A percentile compares a stretch with the other conserved stretches of the same genome.
phyloP scores from a whole-genome alignment of 495 filamentous ascomycete species.

The Jackrogersella multiformis region DNA sequence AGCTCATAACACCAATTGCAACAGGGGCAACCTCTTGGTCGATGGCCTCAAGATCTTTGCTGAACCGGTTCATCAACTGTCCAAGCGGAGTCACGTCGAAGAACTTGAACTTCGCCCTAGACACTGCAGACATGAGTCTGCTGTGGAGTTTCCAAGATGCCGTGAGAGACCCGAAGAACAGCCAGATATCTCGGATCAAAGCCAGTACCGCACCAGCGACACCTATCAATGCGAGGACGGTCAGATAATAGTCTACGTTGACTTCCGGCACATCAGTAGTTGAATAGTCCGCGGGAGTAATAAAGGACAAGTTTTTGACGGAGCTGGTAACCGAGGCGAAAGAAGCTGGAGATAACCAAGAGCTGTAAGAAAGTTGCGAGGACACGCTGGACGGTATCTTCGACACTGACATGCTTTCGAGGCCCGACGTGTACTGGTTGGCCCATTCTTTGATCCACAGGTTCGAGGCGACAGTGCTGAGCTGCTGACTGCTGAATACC shows the following conservation, averaged over 20 bases:
- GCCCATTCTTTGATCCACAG: conserved; percentile 95
- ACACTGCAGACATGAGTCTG: conserved; percentile 78
- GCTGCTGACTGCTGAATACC: conserved; percentile 82
- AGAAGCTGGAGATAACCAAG: conserved; percentile 43
- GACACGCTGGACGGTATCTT: conserved; percentile 47
- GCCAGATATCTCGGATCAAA: conserved; percentile 78
- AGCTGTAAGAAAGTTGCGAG: conserved; percentile 44
- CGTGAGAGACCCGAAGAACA: conserved; percentile 91
- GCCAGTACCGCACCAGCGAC: conserved; percentile 77
- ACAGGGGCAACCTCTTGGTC: conserved; percentile 96
- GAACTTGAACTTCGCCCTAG: conserved; percentile 93
- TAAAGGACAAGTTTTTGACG: conserved; percentile 40
- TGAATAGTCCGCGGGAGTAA: conserved; percentile 38
- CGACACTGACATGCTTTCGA: conserved; percentile 41
- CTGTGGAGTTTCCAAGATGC: conserved; percentile 89
- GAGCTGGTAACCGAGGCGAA: conserved; percentile 50
- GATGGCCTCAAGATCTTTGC: conserved; percentile 93
- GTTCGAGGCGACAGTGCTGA: conserved; percentile 84
- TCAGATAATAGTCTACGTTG: conserved; percentile 83
- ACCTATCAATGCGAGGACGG: conserved; percentile 82
- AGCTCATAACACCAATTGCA: conserved; percentile 71
- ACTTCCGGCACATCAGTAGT: conserved; percentile 63
- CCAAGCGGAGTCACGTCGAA: conserved; percentile 97
- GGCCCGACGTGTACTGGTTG: conserved; percentile 59
- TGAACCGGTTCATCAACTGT: conserved; percentile 98